Evolutionary conservation across 768 basidiomycete species (phyloP).

Genomic region (Strobilomyces echinocephalus): DNA sequence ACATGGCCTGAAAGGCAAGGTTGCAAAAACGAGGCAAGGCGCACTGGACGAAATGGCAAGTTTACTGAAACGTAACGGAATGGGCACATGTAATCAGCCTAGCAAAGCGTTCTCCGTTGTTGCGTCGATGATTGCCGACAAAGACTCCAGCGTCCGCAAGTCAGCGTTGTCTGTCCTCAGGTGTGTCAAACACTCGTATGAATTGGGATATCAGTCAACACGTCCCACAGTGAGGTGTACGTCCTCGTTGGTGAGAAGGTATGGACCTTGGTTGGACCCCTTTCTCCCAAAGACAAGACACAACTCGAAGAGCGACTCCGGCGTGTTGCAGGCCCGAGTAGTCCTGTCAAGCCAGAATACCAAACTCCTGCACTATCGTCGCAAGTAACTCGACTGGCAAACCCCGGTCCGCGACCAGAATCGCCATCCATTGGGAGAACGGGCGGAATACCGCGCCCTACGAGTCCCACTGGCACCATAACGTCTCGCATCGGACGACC

Average conservation of each 20-base stretch:
- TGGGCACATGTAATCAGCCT: conserved; percentile 72
- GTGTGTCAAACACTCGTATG: conserved; percentile 38
- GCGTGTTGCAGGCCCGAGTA: conserved; percentile 67
- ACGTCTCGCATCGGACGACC: conserved; percentile 42
- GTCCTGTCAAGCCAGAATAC: conserved; percentile 36
- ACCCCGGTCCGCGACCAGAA: conserved; percentile 42
- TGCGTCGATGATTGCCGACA: conserved; percentile 79
- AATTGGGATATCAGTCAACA: conserved; percentile 5
- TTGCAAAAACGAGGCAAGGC: conserved; percentile 87
- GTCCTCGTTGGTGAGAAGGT: conserved; percentile 79
- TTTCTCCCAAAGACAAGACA: conserved; percentile 85
- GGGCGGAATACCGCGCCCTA: conserved; percentile 44
- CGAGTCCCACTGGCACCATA: conserved; percentile 41
- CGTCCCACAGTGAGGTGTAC: conserved; percentile 64
- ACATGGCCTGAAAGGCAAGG: conserved; percentile 84
- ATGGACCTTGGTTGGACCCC: conserved; percentile 69
- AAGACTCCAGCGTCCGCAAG: conserved; percentile 84
- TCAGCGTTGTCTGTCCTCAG: conserved; percentile 80
- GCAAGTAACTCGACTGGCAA: conserved; percentile 52
- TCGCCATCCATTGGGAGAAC: conserved; percentile 42
- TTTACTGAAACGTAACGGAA: conserved; percentile 77
- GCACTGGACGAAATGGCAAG: conserved; percentile 75
- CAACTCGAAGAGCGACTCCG: conserved; percentile 87
- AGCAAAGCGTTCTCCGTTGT: conserved; percentile 73
- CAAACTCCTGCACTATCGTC: conserved; percentile 41